Evolutionary conservation across 345 rosid species (phyloP).

Genomic region (Schrenkiella parvula): DNA sequence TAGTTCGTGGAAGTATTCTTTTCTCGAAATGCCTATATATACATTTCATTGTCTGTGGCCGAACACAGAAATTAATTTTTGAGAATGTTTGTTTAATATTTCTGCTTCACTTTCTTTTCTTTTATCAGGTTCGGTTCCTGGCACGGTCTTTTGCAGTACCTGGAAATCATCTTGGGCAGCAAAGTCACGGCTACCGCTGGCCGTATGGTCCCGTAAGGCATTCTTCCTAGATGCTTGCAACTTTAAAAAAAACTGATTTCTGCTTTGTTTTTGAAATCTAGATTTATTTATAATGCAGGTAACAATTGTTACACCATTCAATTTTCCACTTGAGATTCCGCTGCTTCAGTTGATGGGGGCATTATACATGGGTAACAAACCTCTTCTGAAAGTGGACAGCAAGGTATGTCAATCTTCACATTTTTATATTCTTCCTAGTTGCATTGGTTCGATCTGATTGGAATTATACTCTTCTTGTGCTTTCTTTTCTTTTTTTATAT

Average conservation of each 20-base stretch:
- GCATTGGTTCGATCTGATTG: background rate
- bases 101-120: background rate
- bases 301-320: slow-evolving; percentile 92
- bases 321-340: slow-evolving; percentile 97
- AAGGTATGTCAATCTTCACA: slow-evolving; percentile 46
- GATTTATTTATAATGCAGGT: slow-evolving; percentile 50
- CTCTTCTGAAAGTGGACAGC: slow-evolving; percentile 90
- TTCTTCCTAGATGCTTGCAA: slow-evolving; percentile 15
- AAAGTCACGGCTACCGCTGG: slow-evolving; percentile 96
- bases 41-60: background rate
- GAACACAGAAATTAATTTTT: background rate
- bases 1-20: background rate
- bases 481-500: background rate
- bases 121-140: slow-evolving; percentile 77
- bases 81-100: background rate
- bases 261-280: slow-evolving; percentile 2
- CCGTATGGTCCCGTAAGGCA: slow-evolving; percentile 94
- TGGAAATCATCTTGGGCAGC: slow-evolving; percentile 97
- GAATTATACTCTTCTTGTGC: background rate
- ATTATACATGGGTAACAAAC: slow-evolving; percentile 97
- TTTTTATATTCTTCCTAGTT: background rate
- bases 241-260: background rate
- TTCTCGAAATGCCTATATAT: background rate
- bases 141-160: slow-evolving; percentile 92
- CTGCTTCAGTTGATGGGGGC: slow-evolving; percentile 98